Percentiles rank a stretch among this genome's conserved stretches.
Evolutionary conservation across 768 basidiomycete genomes (phyloP).

Genomic region (Sporobolomyces roseus): DNA sequence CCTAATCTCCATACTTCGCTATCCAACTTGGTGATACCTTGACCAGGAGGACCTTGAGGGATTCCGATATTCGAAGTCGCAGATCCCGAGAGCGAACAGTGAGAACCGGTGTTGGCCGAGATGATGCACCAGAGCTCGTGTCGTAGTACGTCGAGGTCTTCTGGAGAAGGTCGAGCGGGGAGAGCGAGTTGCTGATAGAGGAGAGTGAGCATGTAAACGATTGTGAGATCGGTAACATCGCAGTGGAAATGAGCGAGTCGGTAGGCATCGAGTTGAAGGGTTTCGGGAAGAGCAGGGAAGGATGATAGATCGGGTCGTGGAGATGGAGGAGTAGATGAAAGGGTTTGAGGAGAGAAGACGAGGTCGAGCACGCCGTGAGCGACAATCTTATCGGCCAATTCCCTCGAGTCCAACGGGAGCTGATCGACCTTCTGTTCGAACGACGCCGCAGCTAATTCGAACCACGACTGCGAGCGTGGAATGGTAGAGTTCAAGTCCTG

Average conservation of each 20-base stretch:
- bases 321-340: slow-evolving; percentile 9
- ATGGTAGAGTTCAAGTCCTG: slow-evolving; percentile 12
- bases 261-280: slow-evolving; percentile 70
- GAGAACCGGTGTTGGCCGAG: slow-evolving; percentile 8
- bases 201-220: slow-evolving; percentile 73
- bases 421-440: slow-evolving; percentile 11
- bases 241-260: slow-evolving; percentile 64
- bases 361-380: slow-evolving; percentile 45
- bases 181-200: slow-evolving; percentile 67
- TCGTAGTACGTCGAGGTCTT: slow-evolving; percentile 62
- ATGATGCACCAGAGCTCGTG: slow-evolving; percentile 69
- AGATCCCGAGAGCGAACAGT: slow-evolving; percentile 10
- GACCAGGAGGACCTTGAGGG: slow-evolving; percentile 24
- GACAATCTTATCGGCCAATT: slow-evolving; percentile 47
- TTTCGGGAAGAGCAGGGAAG: slow-evolving; percentile 68
- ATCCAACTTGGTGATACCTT: slow-evolving; percentile 34
- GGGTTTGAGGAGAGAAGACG: slow-evolving; percentile 46
- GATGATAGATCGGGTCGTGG: slow-evolving; percentile 31
- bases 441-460: slow-evolving; percentile 51
- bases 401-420: slow-evolving; percentile 52
- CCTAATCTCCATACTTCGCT: slow-evolving; percentile 55
- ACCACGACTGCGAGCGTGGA: slow-evolving; percentile 64
- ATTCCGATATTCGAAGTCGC: neutral
- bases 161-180: slow-evolving; percentile 33
- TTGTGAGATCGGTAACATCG: slow-evolving; percentile 70